Percentiles rank a stretch among this genome's conserved stretches.
phyloP scores from a whole-genome alignment of 2,329 filamentous ascomycete species.

The Penicillium thymicola region DNA sequence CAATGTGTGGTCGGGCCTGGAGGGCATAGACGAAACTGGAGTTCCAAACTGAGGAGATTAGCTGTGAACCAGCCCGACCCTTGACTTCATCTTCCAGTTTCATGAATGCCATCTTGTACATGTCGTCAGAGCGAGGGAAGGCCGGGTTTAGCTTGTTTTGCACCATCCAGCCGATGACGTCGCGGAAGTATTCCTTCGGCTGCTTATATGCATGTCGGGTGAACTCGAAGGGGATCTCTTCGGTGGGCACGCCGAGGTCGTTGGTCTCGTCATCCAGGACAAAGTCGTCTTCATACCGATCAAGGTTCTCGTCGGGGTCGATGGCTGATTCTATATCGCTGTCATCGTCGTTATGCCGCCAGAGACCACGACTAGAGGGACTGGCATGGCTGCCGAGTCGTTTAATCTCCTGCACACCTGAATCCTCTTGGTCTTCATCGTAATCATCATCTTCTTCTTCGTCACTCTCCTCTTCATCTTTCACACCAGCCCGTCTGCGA shows the following conservation, averaged over 20 bases:
- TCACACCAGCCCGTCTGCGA: slow-evolving; percentile 43
- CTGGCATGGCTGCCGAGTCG: neutral
- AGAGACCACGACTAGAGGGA: slow-evolving; percentile 1
- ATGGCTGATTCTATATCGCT: slow-evolving; percentile 33
- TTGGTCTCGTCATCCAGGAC: slow-evolving; percentile 61
- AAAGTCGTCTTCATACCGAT: slow-evolving; percentile 61
- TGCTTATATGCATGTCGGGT: slow-evolving; percentile 64
- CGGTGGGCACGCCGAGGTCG: slow-evolving; percentile 55
- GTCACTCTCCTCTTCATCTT: slow-evolving; percentile 24
- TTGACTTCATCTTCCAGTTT: slow-evolving; percentile 70
- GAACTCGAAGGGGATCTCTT: slow-evolving; percentile 66
- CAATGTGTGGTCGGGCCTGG: slow-evolving; percentile 62
- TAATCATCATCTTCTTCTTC: slow-evolving; percentile 8
- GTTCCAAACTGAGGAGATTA: slow-evolving; percentile 69
- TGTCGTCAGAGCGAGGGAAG: slow-evolving; percentile 60
- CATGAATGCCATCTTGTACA: slow-evolving; percentile 66
- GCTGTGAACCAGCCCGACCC: slow-evolving; percentile 67
- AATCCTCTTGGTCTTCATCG: slow-evolving; percentile 11
- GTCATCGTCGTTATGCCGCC: slow-evolving; percentile 20
- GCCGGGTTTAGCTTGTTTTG: slow-evolving; percentile 73
- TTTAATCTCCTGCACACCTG: slow-evolving; percentile 15
- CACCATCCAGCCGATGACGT: slow-evolving; percentile 76
- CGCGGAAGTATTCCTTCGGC: slow-evolving; percentile 68
- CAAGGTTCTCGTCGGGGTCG: slow-evolving; percentile 45
- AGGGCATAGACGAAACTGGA: slow-evolving; percentile 63